These are phyloP conservation scores for Acanthamoeba lenticulata DNA, from an alignment of 208 protist species.

Conservation along the genomic window DNA sequence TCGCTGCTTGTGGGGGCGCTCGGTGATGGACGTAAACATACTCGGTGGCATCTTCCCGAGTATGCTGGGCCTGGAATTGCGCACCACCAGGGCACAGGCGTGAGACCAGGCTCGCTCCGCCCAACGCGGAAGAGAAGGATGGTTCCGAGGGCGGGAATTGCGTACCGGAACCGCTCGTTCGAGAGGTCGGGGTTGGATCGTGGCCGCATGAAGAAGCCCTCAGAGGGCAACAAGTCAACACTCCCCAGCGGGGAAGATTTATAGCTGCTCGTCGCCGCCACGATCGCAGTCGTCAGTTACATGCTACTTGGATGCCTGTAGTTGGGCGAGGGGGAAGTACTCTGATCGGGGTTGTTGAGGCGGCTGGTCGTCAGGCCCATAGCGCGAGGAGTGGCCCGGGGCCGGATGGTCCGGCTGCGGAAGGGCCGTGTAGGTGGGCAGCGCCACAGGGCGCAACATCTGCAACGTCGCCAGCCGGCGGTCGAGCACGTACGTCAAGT, in stretches of 20 bases:
- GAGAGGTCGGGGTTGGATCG: background rate
- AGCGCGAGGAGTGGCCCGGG: background rate
- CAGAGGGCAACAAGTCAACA: background rate
- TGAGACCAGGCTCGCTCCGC: too few relatives aligned
- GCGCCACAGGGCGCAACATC: background rate
- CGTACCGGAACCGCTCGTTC: background rate
- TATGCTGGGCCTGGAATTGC: background rate
- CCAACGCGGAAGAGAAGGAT: too few relatives aligned
- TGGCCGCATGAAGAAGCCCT: background rate
- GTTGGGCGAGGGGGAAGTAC: background rate
- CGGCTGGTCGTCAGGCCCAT: background rate
- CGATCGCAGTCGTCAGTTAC: background rate
- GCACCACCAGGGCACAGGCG: background rate
- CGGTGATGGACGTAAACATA: background rate
- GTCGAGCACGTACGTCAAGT: slow-evolving; percentile 56
- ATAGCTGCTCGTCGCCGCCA: background rate
- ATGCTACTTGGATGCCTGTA: background rate
- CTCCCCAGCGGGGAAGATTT: background rate
- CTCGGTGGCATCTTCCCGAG: background rate
- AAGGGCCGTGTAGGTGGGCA: background rate
- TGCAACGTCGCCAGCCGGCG: background rate
- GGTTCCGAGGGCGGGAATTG: too few relatives aligned
- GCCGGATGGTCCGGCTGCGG: background rate
- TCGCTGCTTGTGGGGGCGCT: background rate
- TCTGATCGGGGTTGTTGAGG: background rate